These are phyloP conservation scores for Globisporangium nodosum DNA, from an alignment of 352 stramenopile species.

Conservation along the genomic window DNA sequence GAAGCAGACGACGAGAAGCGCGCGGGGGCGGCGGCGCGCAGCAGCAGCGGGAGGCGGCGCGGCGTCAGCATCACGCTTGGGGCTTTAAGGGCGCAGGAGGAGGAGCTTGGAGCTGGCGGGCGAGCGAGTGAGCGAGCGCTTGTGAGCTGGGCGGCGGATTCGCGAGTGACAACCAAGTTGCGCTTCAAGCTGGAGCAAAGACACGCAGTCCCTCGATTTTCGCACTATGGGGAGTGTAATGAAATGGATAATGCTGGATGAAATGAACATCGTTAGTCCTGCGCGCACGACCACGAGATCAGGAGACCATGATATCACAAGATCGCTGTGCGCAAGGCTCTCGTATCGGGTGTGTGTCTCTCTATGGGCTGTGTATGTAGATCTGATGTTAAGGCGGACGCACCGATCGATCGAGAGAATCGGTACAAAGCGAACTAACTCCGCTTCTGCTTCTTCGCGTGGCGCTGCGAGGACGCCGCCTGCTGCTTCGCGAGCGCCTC, in stretches of 20 bases:
- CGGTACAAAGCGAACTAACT: slow-evolving; percentile 1
- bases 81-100: too few species aligned
- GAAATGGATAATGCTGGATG: not conserved
- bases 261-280: too few species aligned
- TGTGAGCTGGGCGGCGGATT: not conserved
- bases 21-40: not conserved
- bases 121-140: not conserved
- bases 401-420: too few species aligned
- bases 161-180: not conserved
- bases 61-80: not conserved
- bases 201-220: not conserved
- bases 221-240: not conserved
- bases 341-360: too few species aligned
- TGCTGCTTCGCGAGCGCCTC: slow-evolving; percentile 54
- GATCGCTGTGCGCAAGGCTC: too few species aligned
- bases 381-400: not conserved
- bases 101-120: not conserved
- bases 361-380: not conserved
- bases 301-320: too few species aligned
- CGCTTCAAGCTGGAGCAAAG: not conserved
- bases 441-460: slow-evolving; percentile 40
- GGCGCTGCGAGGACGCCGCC: slow-evolving; percentile 17
- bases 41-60: not conserved
- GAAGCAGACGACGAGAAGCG: not conserved
- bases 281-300: too few species aligned